Evolutionary conservation across 2,329 filamentous ascomycete species (phyloP), one percentile per base, ranked within the genome.

Genomic region (Fusarium sp.): DNA sequence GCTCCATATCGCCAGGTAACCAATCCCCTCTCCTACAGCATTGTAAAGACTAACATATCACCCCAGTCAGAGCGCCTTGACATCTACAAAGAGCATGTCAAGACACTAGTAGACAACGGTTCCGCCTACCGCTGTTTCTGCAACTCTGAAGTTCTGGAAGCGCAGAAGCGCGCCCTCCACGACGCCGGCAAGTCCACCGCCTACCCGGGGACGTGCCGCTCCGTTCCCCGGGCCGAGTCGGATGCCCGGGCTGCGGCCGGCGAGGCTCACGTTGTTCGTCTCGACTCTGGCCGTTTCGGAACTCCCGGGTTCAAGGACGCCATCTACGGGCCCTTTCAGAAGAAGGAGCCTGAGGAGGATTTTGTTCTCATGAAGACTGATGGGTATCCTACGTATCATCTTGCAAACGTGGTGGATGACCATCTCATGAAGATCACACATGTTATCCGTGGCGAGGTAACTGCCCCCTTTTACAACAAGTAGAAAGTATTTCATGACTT

Each of bases 391-490:
- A 99, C 97, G 0, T 99, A 99, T 80, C 97, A 99, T 82, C 92
- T 99, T 71, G 97, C 97, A 6, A 99, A 98, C 80, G 96, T 99
- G 10, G 92, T 99, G 6, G 97, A 99, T 80, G 97, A 99, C 80
- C 94, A 98, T 82, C 87, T 93, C 69, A 99, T 99, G 97, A 86
- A 94, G 69, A 97, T 99, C 76, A 98, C 95, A 0, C 96, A 98
- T 82, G 97, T 99, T 16, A 94, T 99, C 68, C 92, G 97, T 48
- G 97, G 96, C 63, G 92, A 93, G 29, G 92, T 93, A 83, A 78
- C n/a, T n/a, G n/a, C n/a, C n/a, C n/a, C n/a, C n/a, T n/a, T 60
- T 65, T 67, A 41, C 18, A 2, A 10, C 8, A 7, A 5, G n/a
- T 6, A 7, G 9, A 6, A 16, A 4, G 2, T 6, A 9, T 10